Evolutionary conservation across 2,329 filamentous ascomycete genomes (phyloP), one percentile per base, ranked within the genome.

Genomic region (Ilyonectria robusta): DNA sequence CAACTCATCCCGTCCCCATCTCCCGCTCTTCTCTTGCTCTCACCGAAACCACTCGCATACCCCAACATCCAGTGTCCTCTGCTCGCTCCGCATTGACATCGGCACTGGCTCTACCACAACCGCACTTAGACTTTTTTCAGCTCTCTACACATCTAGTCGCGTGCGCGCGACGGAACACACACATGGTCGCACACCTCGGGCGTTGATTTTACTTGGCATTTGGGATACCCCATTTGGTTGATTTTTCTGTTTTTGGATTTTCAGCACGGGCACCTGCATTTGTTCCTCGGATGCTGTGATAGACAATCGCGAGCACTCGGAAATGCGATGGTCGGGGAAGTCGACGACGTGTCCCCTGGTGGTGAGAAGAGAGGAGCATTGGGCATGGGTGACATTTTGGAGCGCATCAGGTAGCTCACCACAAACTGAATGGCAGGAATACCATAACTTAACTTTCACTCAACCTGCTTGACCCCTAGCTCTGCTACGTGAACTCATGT

Each of bases 401-500:
- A 60, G 62, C 59, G 59, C 66, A 65, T 63, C 54, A 68, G 71
- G 69, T 74, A 75, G 74, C 71, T 70, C 73, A 65, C 59, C 59
- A 53, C 62, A 67, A 58, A 78, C 78, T 79, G 78, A 79, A 79
- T 78, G 77, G 78, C 77, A 79, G 76, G 67, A 79, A 79, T 79
- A 79, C 77, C 78, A 79, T 78, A 78, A 78, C 64, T 67, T 69
- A 69, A 56, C 69, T 42, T 66, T 61, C 51, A 61, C 57, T 35
- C 10, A 26, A 47, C 21, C 21, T 40, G 42, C 11, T 33, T 7
- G 11, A 21, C 11, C 31, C 17, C n/a, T 47, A n/a, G 31, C 21
- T 17, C 13, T 31, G 29, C 29, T 59, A 53, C 33, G 60, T 59
- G 59, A 54, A 10, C n/a, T 10, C 26, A 33, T 7, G 10, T 35